These are phyloP conservation scores for Xylariaceae sp. DNA, from an alignment of 2,329 filamentous ascomycete species.

Conservation along the genomic window DNA sequence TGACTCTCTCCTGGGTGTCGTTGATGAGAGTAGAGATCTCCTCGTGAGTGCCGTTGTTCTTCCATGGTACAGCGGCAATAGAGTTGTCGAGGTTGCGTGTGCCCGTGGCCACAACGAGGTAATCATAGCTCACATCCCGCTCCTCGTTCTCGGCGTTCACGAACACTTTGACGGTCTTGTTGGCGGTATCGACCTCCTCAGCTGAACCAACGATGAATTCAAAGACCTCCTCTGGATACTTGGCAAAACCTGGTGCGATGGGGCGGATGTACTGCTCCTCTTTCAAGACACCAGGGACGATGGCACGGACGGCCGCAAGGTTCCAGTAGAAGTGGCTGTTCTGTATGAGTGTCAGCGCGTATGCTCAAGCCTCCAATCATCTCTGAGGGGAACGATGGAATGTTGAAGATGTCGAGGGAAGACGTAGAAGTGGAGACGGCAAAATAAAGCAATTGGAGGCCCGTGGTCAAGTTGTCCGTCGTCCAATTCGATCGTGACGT, in stretches of 20 bases:
- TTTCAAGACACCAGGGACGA: conserved; percentile 45
- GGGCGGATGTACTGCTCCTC: conserved; percentile 48
- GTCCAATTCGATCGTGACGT: neutral
- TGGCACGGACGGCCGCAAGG: conserved; percentile 50
- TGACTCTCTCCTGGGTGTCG: conserved; percentile 37
- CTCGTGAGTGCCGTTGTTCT: conserved; percentile 44
- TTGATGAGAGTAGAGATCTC: conserved; percentile 40
- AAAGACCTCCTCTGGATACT: conserved; percentile 45
- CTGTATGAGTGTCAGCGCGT: conserved; percentile 31
- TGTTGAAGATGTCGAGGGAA: neutral
- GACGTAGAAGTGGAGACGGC: neutral
- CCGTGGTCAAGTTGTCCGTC: neutral
- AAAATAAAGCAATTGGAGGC: neutral
- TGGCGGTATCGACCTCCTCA: conserved; percentile 36
- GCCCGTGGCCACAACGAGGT: conserved; percentile 55
- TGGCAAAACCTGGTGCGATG: conserved; percentile 44
- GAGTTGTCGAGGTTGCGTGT: conserved; percentile 37
- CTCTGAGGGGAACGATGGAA: neutral
- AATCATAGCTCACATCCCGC: conserved; percentile 44
- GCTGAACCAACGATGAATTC: conserved; percentile 50
- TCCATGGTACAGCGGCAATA: conserved; percentile 43
- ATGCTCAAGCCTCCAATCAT: neutral
- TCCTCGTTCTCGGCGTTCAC: conserved; percentile 27
- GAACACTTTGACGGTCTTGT: conserved; percentile 40
- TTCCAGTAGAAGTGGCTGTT: conserved; percentile 57